Evolutionary conservation across 352 stramenopile species (phyloP).

Genomic region (Globisporangium cystogenes): DNA sequence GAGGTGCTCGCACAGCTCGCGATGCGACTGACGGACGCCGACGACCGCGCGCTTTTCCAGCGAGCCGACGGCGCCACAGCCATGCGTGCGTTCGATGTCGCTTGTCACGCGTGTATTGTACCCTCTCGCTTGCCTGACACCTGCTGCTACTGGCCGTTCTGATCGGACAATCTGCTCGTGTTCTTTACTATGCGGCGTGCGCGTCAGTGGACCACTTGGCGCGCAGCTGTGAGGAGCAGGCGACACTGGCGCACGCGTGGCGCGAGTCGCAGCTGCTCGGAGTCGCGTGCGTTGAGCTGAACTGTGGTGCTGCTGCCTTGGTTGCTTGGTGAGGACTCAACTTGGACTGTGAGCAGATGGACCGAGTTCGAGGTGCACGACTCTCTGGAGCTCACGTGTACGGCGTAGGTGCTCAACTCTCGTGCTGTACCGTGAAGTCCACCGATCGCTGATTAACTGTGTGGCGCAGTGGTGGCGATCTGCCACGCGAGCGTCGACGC

Average conservation of each 20-base stretch:
- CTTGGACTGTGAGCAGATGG: slow-evolving; percentile 19
- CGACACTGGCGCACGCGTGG: slow-evolving; percentile 32
- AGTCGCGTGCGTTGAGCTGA: slow-evolving; percentile 11
- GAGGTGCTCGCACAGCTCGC: slow-evolving; percentile 49
- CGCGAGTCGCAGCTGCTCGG: slow-evolving; percentile 28
- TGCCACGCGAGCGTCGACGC: slow-evolving; percentile 56
- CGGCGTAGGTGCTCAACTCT: not conserved
- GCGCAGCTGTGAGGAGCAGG: slow-evolving; percentile 51
- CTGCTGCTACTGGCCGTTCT: not conserved
- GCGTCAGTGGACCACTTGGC: slow-evolving; percentile 51
- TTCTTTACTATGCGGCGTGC: not conserved
- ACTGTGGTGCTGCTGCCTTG: too few relatives aligned
- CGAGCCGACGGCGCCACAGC: slow-evolving; percentile 46
- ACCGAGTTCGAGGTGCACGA: slow-evolving; percentile 42
- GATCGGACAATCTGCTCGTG: not conserved
- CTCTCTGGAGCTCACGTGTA: slow-evolving; percentile 48
- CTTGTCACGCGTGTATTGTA: too few relatives aligned
- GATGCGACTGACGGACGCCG: slow-evolving; percentile 41
- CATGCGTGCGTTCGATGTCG: slow-evolving; percentile 22
- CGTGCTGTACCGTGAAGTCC: not conserved
- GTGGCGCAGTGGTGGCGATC: slow-evolving; percentile 34
- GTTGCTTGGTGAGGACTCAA: too few relatives aligned
- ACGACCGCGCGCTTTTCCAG: slow-evolving; percentile 52
- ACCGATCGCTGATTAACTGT: not conserved
- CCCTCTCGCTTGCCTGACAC: too few relatives aligned